Evolutionary conservation across 2,329 filamentous ascomycete genomes (phyloP).

Genomic region (Trichoderma oligosporum): DNA sequence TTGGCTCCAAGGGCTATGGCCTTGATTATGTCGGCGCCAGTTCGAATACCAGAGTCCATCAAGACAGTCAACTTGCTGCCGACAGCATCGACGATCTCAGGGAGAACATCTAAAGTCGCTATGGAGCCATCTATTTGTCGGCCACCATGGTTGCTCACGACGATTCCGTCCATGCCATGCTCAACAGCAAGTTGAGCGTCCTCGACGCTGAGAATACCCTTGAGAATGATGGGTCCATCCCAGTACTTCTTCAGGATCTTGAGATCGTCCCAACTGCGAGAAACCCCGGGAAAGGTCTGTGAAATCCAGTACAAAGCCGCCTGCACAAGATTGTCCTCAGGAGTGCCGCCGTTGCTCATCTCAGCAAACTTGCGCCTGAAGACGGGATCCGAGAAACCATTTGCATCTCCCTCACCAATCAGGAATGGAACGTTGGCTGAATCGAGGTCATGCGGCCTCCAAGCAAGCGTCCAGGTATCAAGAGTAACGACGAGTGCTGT

Average conservation of each 20-base stretch:
- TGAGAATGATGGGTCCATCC: constrained; percentile 49
- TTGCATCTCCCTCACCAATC: constrained; percentile 53
- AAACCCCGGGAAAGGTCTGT: constrained; percentile 45
- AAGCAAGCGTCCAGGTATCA: constrained; percentile 66
- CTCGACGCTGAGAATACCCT: constrained; percentile 40
- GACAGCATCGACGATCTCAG: constrained; percentile 49
- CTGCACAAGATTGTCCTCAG: constrained; percentile 46
- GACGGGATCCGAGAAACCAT: constrained; percentile 65
- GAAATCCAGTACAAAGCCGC: constrained; percentile 52
- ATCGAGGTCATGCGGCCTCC: constrained; percentile 66
- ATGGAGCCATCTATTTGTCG: constrained; percentile 40
- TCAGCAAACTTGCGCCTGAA: constrained; percentile 41
- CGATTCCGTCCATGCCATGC: constrained; percentile 38
- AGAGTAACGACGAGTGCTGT: constrained; percentile 67
- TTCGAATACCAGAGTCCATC: constrained; percentile 42
- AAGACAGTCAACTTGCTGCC: constrained; percentile 56
- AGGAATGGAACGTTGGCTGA: constrained; percentile 59
- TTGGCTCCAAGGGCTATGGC: constrained; percentile 40
- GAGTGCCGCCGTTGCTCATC: constrained; percentile 41
- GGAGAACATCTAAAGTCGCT: constrained; percentile 52
- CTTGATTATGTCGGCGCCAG: constrained; percentile 40
- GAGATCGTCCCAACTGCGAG: constrained; percentile 59
- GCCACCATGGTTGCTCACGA: constrained; percentile 43
- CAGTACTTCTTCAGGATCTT: constrained; percentile 56
- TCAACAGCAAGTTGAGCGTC: constrained; percentile 39